These are phyloP conservation scores for Forsythia viridissima DNA, from an alignment of 257 asterid genomes.

Conservation along the genomic window DNA sequence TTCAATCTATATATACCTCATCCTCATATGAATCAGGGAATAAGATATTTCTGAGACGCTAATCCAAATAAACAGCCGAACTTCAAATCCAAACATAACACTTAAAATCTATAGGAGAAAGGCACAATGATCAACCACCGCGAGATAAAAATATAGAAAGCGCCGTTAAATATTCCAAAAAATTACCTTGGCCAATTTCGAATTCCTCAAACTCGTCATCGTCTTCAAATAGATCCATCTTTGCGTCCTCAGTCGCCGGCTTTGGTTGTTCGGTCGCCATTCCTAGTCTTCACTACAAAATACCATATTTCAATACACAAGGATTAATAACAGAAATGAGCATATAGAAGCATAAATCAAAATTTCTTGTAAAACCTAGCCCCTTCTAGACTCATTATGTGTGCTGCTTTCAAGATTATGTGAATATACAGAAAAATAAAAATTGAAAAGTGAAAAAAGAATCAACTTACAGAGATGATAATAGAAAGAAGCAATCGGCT, in stretches of 20 bases:
- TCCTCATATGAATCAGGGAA: not conserved
- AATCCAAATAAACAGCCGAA: not conserved
- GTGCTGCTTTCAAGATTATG: not conserved
- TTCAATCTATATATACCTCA: not conserved
- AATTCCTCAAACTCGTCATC: constrained; percentile 89
- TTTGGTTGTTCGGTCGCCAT: constrained; percentile 77
- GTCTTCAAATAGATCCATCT: constrained; percentile 77
- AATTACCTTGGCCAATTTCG: constrained; percentile 60
- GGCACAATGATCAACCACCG: not conserved
- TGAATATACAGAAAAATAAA: not conserved
- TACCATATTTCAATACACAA: not conserved
- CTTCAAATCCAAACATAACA: not conserved
- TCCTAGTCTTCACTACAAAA: constrained; percentile 12
- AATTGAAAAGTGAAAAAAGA: not conserved
- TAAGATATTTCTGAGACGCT: not conserved
- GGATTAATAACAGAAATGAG: not conserved
- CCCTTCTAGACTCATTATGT: not conserved
- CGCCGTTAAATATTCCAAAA: not conserved
- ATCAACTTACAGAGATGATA: constrained; percentile 17
- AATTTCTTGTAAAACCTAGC: constrained; percentile 15
- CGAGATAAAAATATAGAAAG: not conserved
- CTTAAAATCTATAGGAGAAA: not conserved
- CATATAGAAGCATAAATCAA: not conserved
- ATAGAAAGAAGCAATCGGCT: not conserved
- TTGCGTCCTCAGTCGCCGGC: constrained; percentile 57